These are phyloP conservation scores for Stereocaulon alpinum DNA, from an alignment of 495 filamentous ascomycete genomes.

Conservation along the genomic window DNA sequence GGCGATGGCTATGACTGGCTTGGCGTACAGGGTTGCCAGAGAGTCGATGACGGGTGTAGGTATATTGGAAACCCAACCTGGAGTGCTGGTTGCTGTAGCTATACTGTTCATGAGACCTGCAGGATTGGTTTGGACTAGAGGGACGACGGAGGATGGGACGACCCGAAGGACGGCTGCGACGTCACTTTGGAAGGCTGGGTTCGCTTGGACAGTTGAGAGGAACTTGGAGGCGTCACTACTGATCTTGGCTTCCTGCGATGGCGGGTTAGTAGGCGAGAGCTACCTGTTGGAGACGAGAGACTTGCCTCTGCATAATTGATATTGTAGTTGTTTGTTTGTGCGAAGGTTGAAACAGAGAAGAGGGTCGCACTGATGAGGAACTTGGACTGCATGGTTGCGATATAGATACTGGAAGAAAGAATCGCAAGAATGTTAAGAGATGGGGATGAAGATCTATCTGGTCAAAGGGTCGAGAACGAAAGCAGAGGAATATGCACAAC, in stretches of 20 bases:
- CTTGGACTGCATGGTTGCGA: constrained; percentile 1
- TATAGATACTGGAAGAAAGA: not conserved
- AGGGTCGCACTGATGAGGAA: not conserved
- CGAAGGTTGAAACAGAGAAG: not conserved
- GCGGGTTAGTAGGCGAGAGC: not conserved
- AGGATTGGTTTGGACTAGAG: not conserved
- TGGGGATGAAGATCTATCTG: not conserved
- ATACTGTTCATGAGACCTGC: constrained; percentile 4
- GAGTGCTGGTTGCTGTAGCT: not conserved
- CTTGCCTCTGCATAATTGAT: constrained; percentile 4
- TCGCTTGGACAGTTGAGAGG: constrained; percentile 2
- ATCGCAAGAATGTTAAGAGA: not conserved
- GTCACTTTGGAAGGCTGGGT: constrained; percentile 13
- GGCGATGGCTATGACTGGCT: constrained; percentile 2
- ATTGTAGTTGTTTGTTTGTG: constrained; percentile 8
- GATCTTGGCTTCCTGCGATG: constrained; percentile 5
- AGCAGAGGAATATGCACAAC: not conserved
- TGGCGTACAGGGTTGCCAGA: constrained; percentile 2
- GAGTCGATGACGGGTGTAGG: constrained; percentile 6
- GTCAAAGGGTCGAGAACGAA: not conserved
- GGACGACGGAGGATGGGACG: constrained; percentile 7
- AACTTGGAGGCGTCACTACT: not conserved
- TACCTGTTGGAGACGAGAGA: not conserved
- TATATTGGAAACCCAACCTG: constrained; percentile 5
- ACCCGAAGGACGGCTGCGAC: not conserved